phyloP scores from a whole-genome alignment of 2,329 filamentous ascomycete genomes.

The Calonectria leucothoes region DNA sequence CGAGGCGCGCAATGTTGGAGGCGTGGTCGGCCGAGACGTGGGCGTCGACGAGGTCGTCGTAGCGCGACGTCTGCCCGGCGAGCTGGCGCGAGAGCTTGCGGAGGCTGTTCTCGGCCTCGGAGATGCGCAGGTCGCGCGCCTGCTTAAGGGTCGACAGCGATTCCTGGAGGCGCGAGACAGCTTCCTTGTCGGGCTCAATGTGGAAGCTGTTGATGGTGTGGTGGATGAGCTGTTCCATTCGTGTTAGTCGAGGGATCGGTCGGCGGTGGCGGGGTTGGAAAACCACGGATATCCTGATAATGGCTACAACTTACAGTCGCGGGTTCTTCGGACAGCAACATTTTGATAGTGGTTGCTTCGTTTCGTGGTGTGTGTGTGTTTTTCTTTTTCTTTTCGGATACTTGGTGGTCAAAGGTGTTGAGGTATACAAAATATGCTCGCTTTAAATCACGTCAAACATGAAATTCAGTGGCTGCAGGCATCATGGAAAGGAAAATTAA shows the following conservation, averaged over 20 bases:
- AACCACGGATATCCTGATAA: background rate
- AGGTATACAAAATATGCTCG: background rate
- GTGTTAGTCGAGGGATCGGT: slow-evolving; percentile 24
- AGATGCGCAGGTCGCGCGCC: slow-evolving; percentile 82
- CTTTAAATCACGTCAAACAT: background rate
- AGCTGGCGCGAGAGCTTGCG: slow-evolving; percentile 82
- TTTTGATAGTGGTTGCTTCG: slow-evolving; percentile 59
- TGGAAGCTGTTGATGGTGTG: slow-evolving; percentile 97
- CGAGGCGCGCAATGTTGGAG: slow-evolving; percentile 84
- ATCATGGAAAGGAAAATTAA: background rate
- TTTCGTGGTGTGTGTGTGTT: background rate
- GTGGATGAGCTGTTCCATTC: slow-evolving; percentile 77
- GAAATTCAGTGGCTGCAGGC: background rate
- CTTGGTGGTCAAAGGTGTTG: background rate
- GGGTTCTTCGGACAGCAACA: slow-evolving; percentile 95
- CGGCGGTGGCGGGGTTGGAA: background rate
- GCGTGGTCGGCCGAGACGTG: slow-evolving; percentile 87
- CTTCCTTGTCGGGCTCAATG: slow-evolving; percentile 86
- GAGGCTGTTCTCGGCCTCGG: slow-evolving; percentile 74
- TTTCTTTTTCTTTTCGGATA: too few species aligned
- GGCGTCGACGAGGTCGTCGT: slow-evolving; percentile 78
- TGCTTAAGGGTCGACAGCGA: slow-evolving; percentile 86
- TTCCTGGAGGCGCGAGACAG: slow-evolving; percentile 85
- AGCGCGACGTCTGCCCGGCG: slow-evolving; percentile 78
- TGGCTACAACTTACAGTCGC: slow-evolving; percentile 73